Evolutionary conservation across 2,329 filamentous ascomycete genomes (phyloP), one percentile per base, ranked within the genome.

Genomic region (Paradendryphiella salina): DNA sequence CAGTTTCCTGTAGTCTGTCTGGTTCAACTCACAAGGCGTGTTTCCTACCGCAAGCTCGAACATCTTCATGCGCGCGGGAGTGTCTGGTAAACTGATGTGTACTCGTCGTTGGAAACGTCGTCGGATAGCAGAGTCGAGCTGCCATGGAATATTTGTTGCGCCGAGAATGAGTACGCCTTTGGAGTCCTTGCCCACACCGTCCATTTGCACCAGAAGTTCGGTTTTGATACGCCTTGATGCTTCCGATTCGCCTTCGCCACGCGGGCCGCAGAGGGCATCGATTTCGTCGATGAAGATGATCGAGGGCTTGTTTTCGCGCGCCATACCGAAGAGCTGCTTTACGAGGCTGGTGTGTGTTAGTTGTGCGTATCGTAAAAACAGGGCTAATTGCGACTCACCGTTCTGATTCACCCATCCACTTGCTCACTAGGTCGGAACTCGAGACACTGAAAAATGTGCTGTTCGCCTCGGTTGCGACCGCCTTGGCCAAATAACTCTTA

Each of bases 371-470:
- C 9, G 29, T 23, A 13, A n/a, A n/a, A 14, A 1, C 8, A 1
- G 3, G 9, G 21, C 17, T 9, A 13, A 7, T 18, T 37, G 18
- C 17, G 7, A 14, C 80, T 40, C 78, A 95, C 90, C 91, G 85
- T 84, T 99, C 94, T 80, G 89, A 95, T 76, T 99, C 94, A 78
- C 94, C 94, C 94, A 99, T 99, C 94, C 94, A 99, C 73, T 99
- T 99, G 74, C 90, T 96, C 54, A 99, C 94, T 74, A 99, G 75
- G 73, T 99, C 94, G 70, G 90, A 96, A 80, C 90, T 96, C 76
- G 90, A 96, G 61, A 99, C 93, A 69, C 91, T 96, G 82, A 99
- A 99, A 73, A 99, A 99, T 3, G 94, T 97, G 75, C 92, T 96
- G 75, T 99, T 97, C 52, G 94, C 94, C 76, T 99, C 94, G 14